Conservation (phyloP, 768 basidiomycete genomes). For the Kwoniella pini region DNA sequence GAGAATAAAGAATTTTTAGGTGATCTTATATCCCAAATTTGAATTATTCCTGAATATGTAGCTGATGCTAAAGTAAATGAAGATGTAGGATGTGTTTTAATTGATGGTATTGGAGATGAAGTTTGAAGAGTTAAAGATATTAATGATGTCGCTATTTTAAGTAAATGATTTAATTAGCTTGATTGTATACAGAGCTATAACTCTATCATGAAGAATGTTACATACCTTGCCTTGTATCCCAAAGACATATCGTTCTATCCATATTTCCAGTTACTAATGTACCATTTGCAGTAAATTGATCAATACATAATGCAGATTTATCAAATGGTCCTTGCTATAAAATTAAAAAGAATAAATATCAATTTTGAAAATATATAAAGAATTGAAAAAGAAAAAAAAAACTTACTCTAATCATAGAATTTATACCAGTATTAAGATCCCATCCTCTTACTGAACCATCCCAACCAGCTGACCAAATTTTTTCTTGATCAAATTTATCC, state of each 20-base stretch:
- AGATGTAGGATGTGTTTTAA: conserved; percentile 56
- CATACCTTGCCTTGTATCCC: conserved; percentile 56
- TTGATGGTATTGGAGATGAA: conserved; percentile 54
- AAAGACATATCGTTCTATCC: conserved; percentile 57
- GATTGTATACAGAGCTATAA: too few relatives aligned
- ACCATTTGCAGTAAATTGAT: conserved; percentile 51
- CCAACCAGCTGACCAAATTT: conserved; percentile 67
- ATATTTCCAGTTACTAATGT: conserved; percentile 56
- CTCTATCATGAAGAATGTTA: too few relatives aligned
- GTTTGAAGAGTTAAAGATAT: conserved; percentile 56
- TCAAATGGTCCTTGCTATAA: conserved; percentile 55
- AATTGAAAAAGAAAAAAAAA: too few relatives aligned
- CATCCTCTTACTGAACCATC: conserved; percentile 87
- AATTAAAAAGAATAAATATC: not conserved
- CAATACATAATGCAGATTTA: conserved; percentile 55
- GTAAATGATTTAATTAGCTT: too few relatives aligned
- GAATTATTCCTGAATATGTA: conserved; percentile 55
- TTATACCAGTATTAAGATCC: conserved; percentile 72
- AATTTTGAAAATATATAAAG: not conserved
- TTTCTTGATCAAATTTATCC: conserved; percentile 51
- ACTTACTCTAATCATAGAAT: conserved; percentile 54
- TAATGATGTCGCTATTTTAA: conserved; percentile 45
- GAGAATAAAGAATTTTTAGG: conserved; percentile 57
- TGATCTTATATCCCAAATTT: conserved; percentile 58
- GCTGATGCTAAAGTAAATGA: conserved; percentile 55